Percentiles rank a stretch among this genome's conserved stretches.
phyloP scores from a whole-genome alignment of 176 grass and related monocot species.

The Aegilops sharonensis region DNA sequence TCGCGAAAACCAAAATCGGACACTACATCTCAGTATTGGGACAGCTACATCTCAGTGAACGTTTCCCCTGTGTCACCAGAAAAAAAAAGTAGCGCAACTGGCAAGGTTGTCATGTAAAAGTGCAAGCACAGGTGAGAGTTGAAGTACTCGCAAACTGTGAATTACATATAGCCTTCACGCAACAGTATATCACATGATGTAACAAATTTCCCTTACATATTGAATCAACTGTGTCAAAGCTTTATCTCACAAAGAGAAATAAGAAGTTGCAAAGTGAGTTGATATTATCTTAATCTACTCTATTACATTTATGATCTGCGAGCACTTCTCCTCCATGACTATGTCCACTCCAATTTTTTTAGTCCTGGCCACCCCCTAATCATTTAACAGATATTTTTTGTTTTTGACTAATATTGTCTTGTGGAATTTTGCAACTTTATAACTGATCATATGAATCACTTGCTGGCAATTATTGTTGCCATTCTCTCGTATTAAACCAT shows the following conservation, averaged over 20 bases:
- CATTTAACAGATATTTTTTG: background rate
- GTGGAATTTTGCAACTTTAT: background rate
- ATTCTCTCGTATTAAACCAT: background rate
- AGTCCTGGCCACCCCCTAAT: conserved; percentile 21
- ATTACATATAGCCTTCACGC: background rate
- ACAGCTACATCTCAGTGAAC: no score
- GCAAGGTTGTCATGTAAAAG: background rate
- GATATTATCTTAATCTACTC: background rate
- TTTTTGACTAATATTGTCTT: background rate
- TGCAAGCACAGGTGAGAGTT: background rate
- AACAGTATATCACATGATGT: background rate
- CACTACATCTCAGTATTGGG: no score
- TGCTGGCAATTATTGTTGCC: conserved; percentile 4
- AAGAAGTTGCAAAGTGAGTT: background rate
- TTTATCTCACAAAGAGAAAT: background rate
- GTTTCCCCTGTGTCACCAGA: no score
- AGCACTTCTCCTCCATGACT: conserved; percentile 42
- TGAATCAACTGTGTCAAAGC: background rate
- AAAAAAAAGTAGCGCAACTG: no score
- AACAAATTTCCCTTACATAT: background rate
- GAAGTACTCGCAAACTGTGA: background rate
- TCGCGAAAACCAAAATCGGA: no score
- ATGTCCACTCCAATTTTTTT: background rate
- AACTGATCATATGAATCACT: conserved; percentile 4
- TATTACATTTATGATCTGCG: background rate